phyloP scores from a whole-genome alignment of 768 basidiomycete species.

The Hericium erinaceus region DNA sequence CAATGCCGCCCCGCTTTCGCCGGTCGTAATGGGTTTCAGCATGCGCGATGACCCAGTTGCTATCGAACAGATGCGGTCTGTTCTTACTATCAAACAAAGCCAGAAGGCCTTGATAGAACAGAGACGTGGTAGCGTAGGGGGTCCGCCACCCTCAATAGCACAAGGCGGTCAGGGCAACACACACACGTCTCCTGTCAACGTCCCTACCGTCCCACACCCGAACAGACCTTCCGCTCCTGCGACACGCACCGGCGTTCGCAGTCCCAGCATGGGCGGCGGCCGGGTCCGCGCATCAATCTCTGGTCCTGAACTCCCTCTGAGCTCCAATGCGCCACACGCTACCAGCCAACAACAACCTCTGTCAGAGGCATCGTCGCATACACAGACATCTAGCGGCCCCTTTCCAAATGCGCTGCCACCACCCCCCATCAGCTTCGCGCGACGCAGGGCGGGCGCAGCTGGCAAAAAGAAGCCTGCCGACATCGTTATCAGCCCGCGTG shows the following conservation, averaged over 20 bases:
- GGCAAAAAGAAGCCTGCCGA: conserved; percentile 66
- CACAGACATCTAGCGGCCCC: neutral
- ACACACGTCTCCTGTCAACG: conserved; percentile 7
- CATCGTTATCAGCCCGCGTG: conserved; percentile 67
- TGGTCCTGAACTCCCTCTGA: conserved; percentile 19
- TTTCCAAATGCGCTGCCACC: conserved; percentile 45
- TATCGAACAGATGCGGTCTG: conserved; percentile 54
- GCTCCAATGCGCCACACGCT: conserved; percentile 13
- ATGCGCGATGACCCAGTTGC: conserved; percentile 50
- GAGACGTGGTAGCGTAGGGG: conserved; percentile 51
- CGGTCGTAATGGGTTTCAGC: conserved; percentile 50
- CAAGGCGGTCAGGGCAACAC: neutral
- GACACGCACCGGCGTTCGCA: conserved; percentile 20
- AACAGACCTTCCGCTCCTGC: conserved; percentile 22
- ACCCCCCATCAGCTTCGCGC: conserved; percentile 70
- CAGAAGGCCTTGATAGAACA: conserved; percentile 67
- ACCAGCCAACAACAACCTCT: conserved; percentile 20
- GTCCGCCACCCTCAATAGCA: conserved; percentile 12
- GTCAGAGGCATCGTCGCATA: conserved; percentile 3
- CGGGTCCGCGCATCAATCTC: conserved; percentile 11
- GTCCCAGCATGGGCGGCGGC: conserved; percentile 15
- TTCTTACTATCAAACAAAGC: conserved; percentile 56
- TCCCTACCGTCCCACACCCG: conserved; percentile 8
- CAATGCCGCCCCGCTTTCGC: conserved; percentile 46
- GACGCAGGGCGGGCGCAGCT: conserved; percentile 57